Conservation (phyloP, 345 rosid species). For the Brassica cretica region DNA sequence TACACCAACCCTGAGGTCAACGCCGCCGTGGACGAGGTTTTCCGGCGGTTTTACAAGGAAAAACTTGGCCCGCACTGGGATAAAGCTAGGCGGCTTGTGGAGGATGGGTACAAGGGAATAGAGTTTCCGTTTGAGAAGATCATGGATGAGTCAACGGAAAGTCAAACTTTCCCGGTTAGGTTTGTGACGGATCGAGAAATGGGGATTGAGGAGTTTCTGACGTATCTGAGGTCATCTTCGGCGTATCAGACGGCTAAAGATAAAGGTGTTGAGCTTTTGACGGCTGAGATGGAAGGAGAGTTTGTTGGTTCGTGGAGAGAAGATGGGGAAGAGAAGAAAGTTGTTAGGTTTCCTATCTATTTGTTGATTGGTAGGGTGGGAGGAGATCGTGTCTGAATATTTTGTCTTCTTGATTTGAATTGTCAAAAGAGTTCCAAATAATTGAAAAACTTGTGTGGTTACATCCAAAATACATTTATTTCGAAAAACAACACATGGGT, state of each 20-base stretch:
- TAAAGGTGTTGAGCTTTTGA: conserved; percentile 62
- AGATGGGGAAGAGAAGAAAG: conserved; percentile 43
- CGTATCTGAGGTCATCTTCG: conserved; percentile 65
- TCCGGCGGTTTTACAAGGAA: conserved; percentile 48
- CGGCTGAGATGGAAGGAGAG: conserved; percentile 39
- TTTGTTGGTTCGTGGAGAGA: conserved; percentile 60
- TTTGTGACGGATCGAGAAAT: conserved; percentile 54
- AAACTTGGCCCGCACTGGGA: conserved; percentile 59
- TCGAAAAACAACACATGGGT: neutral
- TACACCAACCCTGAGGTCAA: conserved; percentile 67
- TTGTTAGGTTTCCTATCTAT: conserved; percentile 57
- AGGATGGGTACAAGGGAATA: conserved; percentile 50
- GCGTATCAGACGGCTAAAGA: conserved; percentile 72
- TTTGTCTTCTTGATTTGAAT: neutral
- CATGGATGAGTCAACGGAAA: conserved; percentile 51
- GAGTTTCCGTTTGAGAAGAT: conserved; percentile 75
- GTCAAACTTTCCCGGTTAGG: conserved; percentile 46
- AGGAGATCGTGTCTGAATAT: conserved; percentile 36
- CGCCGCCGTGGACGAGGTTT: conserved; percentile 50
- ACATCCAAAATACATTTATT: neutral
- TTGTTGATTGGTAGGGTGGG: conserved; percentile 71
- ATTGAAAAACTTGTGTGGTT: neutral
- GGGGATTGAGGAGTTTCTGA: conserved; percentile 57
- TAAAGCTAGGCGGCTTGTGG: conserved; percentile 56
- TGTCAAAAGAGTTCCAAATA: neutral